Conservation (phyloP, 257 asterid genomes). For the Thymus mandschuricus region DNA sequence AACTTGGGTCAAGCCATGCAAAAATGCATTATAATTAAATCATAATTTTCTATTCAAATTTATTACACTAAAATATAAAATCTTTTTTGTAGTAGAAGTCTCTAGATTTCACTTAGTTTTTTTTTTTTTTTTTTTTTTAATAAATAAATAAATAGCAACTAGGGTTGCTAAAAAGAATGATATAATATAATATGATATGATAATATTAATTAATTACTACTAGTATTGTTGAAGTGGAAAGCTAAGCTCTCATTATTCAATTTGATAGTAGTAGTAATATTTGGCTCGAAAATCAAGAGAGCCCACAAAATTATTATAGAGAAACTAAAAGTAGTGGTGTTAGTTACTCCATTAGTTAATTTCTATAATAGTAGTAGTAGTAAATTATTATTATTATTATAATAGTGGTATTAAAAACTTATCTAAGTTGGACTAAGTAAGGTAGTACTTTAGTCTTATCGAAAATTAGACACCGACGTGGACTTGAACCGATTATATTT, state of each 20-base stretch:
- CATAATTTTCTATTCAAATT: no score
- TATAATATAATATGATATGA: no score
- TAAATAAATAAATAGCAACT: neutral
- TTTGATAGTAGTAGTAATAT: neutral
- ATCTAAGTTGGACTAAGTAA: conserved; percentile 30
- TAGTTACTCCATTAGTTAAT: no score
- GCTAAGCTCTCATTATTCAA: neutral
- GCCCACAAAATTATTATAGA: neutral
- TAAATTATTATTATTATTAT: neutral
- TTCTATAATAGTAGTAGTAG: no score
- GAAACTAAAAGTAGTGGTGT: neutral
- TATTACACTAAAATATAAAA: no score
- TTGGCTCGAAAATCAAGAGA: neutral
- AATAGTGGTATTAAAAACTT: neutral
- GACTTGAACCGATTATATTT: conserved; percentile 28
- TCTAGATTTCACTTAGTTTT: no score
- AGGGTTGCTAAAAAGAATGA: no score
- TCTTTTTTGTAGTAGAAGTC: no score
- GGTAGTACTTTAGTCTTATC: conserved; percentile 2
- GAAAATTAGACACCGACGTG: conserved; percentile 30
- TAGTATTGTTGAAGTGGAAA: neutral
- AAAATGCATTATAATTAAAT: no score
- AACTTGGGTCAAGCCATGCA: no score
- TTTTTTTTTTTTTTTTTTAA: no score
- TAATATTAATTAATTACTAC: neutral